Evolutionary conservation across 192 early-diverging fungal species (phyloP).

Genomic region (Kickxella alabastrina): DNA sequence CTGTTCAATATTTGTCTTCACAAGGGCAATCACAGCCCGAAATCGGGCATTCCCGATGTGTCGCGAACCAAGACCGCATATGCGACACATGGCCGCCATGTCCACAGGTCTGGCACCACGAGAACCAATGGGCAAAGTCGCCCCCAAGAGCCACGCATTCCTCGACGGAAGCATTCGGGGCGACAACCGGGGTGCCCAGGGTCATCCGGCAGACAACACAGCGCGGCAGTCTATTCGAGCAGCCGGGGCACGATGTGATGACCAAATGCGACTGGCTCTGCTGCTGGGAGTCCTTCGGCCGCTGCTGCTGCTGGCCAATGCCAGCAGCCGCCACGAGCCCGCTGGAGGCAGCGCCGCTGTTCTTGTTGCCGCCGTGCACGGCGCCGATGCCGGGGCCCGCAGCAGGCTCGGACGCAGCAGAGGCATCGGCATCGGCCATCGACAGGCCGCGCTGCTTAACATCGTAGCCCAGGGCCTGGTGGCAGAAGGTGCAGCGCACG

Average conservation of each 20-base stretch:
- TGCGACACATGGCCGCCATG: slow-evolving; percentile 95
- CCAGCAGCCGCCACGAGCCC: not conserved
- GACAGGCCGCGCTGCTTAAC: slow-evolving; percentile 8
- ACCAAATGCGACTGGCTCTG: slow-evolving; percentile 29
- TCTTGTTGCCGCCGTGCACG: slow-evolving; percentile 8
- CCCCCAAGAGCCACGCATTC: slow-evolving; percentile 6
- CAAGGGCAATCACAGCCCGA: slow-evolving; percentile 69
- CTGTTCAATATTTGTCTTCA: too few species aligned
- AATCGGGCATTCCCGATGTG: slow-evolving; percentile 82
- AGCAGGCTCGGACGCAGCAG: not conserved
- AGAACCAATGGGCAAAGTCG: slow-evolving; percentile 89
- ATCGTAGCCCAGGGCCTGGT: slow-evolving; percentile 52
- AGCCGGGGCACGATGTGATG: slow-evolving; percentile 41
- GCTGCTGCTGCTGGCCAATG: not conserved
- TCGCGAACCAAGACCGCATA: slow-evolving; percentile 87
- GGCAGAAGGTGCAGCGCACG: slow-evolving; percentile 85
- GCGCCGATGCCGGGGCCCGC: not conserved
- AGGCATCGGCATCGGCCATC: not conserved
- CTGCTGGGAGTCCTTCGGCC: slow-evolving; percentile 21
- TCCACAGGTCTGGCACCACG: slow-evolving; percentile 97
- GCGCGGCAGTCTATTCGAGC: slow-evolving; percentile 37
- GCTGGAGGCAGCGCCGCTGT: slow-evolving; percentile 1
- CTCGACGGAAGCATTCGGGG: not conserved
- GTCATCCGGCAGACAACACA: slow-evolving; percentile 50
- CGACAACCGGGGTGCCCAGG: slow-evolving; percentile 34